Conservation (phyloP, 257 asterid genomes). For the Salvia miltiorrhiza region DNA sequence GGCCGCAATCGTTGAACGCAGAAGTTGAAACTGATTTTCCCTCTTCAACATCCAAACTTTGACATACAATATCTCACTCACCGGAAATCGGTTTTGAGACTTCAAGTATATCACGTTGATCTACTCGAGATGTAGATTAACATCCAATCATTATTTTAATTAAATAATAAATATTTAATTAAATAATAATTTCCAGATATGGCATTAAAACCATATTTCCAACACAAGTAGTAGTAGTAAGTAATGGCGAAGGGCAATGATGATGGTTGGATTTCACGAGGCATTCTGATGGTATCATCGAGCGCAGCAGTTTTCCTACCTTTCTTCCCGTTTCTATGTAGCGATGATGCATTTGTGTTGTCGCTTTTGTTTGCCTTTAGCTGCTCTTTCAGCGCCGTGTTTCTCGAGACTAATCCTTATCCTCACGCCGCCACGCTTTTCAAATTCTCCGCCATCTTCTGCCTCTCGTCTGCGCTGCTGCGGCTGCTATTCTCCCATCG, state of each 20-base stretch:
- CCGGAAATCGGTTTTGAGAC: no score
- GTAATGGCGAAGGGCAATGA: background rate
- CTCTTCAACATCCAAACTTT: no score
- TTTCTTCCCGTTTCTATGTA: background rate
- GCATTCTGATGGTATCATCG: slow-evolving; percentile 6
- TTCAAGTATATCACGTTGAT: no score
- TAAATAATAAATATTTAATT: no score
- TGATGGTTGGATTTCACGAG: slow-evolving; percentile 7
- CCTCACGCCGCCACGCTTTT: slow-evolving; percentile 3
- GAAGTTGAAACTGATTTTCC: no score
- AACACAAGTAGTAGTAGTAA: no score
- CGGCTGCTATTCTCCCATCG: background rate
- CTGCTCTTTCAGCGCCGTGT: slow-evolving; percentile 15
- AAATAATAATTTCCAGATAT: no score
- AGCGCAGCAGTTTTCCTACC: slow-evolving; percentile 9
- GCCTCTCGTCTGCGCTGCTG: background rate
- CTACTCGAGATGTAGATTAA: no score
- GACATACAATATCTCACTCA: no score
- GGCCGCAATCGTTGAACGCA: no score
- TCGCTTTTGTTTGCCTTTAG: slow-evolving; percentile 20
- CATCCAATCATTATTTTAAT: no score
- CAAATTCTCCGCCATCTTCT: background rate
- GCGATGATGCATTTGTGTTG: background rate
- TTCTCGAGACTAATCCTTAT: slow-evolving; percentile 1
- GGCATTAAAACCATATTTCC: no score